phyloP scores from a whole-genome alignment of 495 filamentous ascomycete genomes.

The Talaromyces stipitatus region DNA sequence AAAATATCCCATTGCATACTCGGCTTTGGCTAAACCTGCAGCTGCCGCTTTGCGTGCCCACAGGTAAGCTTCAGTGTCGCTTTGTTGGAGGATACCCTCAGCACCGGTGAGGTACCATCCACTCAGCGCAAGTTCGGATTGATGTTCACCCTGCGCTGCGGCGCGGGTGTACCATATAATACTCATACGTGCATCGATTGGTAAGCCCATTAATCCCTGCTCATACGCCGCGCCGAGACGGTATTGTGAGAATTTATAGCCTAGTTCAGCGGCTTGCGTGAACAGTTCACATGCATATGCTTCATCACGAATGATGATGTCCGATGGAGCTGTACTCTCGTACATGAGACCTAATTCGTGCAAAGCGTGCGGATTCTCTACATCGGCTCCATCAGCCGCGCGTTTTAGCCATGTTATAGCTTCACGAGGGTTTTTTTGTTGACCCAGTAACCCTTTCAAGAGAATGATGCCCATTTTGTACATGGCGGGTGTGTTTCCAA shows the following conservation, averaged over 20 bases:
- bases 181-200: slow-evolving; percentile 70
- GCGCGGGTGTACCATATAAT: slow-evolving; percentile 93
- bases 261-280: slow-evolving; percentile 78
- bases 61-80: slow-evolving; percentile 91
- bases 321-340: slow-evolving; percentile 58
- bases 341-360: slow-evolving; percentile 89
- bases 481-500: slow-evolving; percentile 90
- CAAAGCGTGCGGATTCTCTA: slow-evolving; percentile 88
- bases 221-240: slow-evolving; percentile 82
- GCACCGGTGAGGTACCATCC: slow-evolving; percentile 96
- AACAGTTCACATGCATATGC: slow-evolving; percentile 71
- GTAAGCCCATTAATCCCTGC: slow-evolving; percentile 76
- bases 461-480: slow-evolving; percentile 97
- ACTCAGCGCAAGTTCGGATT: slow-evolving; percentile 83
- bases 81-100: slow-evolving; percentile 81
- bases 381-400: slow-evolving; percentile 80
- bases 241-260: slow-evolving; percentile 94
- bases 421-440: slow-evolving; percentile 74
- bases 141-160: slow-evolving; percentile 89
- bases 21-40: slow-evolving; percentile 78
- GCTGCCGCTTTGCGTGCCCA: slow-evolving; percentile 92
- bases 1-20: slow-evolving; percentile 98
- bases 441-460: slow-evolving; percentile 88
- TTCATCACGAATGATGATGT: slow-evolving; percentile 72
- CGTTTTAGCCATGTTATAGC: slow-evolving; percentile 87